Evolutionary conservation across 768 basidiomycete genomes (phyloP), one percentile per base, ranked within the genome.

Genomic region (Trametes cingulata): DNA sequence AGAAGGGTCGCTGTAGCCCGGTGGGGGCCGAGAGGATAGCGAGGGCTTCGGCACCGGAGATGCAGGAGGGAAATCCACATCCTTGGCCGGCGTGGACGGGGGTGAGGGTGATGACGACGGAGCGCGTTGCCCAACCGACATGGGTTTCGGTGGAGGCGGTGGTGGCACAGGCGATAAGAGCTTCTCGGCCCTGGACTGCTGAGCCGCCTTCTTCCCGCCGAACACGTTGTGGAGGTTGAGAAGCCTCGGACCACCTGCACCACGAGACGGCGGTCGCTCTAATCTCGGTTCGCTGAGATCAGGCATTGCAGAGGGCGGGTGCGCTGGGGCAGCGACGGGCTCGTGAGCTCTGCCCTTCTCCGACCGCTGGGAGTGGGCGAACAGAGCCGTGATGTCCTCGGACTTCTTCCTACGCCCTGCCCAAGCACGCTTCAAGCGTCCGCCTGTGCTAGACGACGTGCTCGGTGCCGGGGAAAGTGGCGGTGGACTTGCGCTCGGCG

Each of bases 371-470:
- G 57, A 19, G 47, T 19, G 35, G 2, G 61, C 19, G 52, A 74
- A 71, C 52, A 71, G 22, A 17, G 71, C 69, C 3, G 73, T 51
- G 52, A 72, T 67, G 66, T 84, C 82, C 66, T 82, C 82, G 7
- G 83, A 79, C 69, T 82, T 83, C 75, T 84, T 86, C 60, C 83
- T 76, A 46, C 85, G 78, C 19, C 70, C 76, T 42, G 75, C 84
- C 66, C 86, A 84, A 3, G 80, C 85, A 56, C 85, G 84, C 67
- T 82, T 85, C 48, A 88, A 72, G 67, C 78, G 83, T 60, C 73
- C 71, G 24, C 83, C 81, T 29, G 79, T 76, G 15, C 77, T 71
- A 19, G 78, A 73, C 35, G 79, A 75, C 37, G 75, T 73, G 37
- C 61, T 61, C 73, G 71, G 61, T 19, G 56, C 61, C 49, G 60